A percentile compares a stretch with the other conserved stretches of the same genome.
Evolutionary conservation across 2,329 filamentous ascomycete genomes (phyloP).

Genomic region (Chaetoscypha palmicola): DNA sequence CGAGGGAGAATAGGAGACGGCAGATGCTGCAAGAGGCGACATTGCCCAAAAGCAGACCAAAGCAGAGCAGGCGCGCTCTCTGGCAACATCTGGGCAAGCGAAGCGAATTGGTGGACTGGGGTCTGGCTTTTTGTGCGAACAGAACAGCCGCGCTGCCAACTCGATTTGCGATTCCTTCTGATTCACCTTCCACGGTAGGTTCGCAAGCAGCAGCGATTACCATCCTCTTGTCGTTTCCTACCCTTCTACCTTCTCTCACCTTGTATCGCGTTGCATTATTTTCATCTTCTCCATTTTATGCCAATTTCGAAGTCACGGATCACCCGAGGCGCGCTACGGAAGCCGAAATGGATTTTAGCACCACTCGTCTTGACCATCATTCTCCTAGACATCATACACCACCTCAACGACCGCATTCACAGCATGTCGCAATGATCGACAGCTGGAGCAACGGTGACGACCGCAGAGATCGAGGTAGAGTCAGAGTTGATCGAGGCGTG

Average conservation of each 20-base stretch:
- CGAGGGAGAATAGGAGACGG: conserved; percentile 1
- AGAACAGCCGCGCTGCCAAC: not conserved
- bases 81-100: too few relatives aligned
- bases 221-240: not conserved
- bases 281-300: not conserved
- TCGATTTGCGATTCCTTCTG: not conserved
- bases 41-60: not conserved
- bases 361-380: not conserved
- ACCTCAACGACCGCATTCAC: conserved; percentile 7
- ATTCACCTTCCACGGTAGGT: not conserved
- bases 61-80: not conserved
- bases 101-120: not conserved
- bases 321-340: not conserved
- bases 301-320: not conserved
- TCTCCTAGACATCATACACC: not conserved
- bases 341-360: conserved; percentile 2
- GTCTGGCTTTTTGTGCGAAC: not conserved
- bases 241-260: not conserved
- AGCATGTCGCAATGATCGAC: conserved; percentile 37
- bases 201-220: not conserved
- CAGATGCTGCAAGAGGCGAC: not conserved
- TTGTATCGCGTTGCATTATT: not conserved
- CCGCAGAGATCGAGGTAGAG: conserved; percentile 37
- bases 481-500: conserved; percentile 35
- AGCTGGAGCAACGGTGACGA: conserved; percentile 36